Base-by-base conservation (phyloP, 257 asterid species). In the Henckelia pumila region DNA sequence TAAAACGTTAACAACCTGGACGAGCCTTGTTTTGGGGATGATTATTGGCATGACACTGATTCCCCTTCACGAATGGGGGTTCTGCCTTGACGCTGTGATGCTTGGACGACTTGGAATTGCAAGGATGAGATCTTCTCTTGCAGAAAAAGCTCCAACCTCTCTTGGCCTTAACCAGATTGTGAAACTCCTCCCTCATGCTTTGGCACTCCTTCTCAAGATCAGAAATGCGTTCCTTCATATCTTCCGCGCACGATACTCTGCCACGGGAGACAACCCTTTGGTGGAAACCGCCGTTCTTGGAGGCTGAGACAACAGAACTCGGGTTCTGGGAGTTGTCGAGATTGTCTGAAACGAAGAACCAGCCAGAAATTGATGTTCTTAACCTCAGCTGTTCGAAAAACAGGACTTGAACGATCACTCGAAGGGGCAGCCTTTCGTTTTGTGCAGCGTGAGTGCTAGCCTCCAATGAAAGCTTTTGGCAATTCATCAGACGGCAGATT, bases 361-460 rank as follows among this genome's bases (percentile, higher is more conserved):
- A 81, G 8, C 86, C 74, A 0, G 86, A 78, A 50, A 81, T 76
- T 7, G 86, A 81, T 59, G 86, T 81, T 69, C 73, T 1, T 29
- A 22, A 26, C 64, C 59, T 16, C 67, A 40, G 50, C 13, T 79
- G 87, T 73, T 78, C 82, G 17, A 82, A 72, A 76, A 69, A 82
- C 56, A 82, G 73, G 25, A 82, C 75, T 56, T 82, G 87, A 66
- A 82, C 87, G 0, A 82, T 80, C 35, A 70, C 73, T 0, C 87
- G 78, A 52, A 82, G 30, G 0, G 87, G 87, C 4, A 82, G 87
- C 77, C 87, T 75, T 76, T 77, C 84, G 22, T 82, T 82, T 66
- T 79, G 82, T 9, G 78, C 77, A 9, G 87, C 87, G 7, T 82
- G 87, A 2, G 78, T 66, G 49, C 84, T 68, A 0, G 87, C 87